A percentile compares a stretch with the other conserved stretches of the same genome.
Evolutionary conservation across 2,329 filamentous ascomycete genomes (phyloP).

Genomic region (Diaporthe batatas): DNA sequence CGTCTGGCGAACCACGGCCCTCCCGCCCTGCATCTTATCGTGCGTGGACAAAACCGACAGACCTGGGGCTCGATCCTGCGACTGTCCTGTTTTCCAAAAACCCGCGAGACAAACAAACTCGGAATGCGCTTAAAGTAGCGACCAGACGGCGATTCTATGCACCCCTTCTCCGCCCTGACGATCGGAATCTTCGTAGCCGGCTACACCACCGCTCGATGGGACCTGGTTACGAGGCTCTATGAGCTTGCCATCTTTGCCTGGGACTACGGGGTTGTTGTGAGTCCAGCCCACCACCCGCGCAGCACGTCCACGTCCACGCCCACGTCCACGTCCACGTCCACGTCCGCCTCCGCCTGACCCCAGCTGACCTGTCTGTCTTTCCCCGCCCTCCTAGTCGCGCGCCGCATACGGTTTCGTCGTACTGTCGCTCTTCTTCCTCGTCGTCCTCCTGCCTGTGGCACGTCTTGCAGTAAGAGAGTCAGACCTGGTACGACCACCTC

Average conservation of each 20-base stretch:
- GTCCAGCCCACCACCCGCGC: conserved; percentile 51
- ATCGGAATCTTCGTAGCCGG: conserved; percentile 99
- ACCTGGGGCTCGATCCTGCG: not conserved
- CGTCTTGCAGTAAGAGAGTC: conserved; percentile 85
- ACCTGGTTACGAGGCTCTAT: conserved; percentile 96
- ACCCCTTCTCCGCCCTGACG: conserved; percentile 96
- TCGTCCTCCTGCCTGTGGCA: conserved; percentile 86
- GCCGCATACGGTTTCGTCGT: conserved; percentile 87
- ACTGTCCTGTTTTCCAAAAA: not conserved
- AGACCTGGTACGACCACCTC: conserved; percentile 73
- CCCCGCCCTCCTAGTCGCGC: conserved; percentile 71
- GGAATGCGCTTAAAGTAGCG: conserved; percentile 60
- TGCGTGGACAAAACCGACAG: conserved; percentile 9
- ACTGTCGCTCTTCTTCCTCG: conserved; percentile 86
- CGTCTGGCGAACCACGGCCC: conserved; percentile 16
- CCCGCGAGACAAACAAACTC: conserved; percentile 37
- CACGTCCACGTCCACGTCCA: no score
- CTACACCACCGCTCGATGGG: conserved; percentile 99
- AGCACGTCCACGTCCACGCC: no score
- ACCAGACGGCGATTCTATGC: conserved; percentile 76
- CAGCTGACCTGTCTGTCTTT: conserved; percentile 37
- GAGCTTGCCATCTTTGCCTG: conserved; percentile 97
- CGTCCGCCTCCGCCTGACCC: conserved; percentile 3
- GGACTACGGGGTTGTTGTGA: conserved; percentile 97
- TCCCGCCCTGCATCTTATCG: conserved; percentile 26